Percentiles rank a stretch among this genome's conserved stretches.
phyloP scores from a whole-genome alignment of 179 eudicot genomes.

The Pouteria campechiana region DNA sequence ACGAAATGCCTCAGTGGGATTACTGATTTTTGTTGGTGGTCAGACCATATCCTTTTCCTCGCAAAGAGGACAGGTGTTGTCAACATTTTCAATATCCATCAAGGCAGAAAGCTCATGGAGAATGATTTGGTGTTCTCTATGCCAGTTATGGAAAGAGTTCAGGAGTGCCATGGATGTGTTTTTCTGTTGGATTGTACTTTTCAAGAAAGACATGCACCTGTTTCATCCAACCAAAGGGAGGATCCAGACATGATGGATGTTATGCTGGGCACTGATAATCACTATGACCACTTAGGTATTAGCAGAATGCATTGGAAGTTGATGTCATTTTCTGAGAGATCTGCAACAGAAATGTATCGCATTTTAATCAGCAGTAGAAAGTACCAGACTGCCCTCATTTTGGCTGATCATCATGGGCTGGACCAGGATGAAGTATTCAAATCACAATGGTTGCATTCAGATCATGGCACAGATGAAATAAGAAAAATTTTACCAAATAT shows the following conservation, averaged over 20 bases:
- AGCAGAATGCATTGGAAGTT: conserved; percentile 56
- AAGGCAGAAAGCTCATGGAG: conserved; percentile 24
- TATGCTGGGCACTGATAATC: conserved; percentile 27
- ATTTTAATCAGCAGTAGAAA: conserved; percentile 39
- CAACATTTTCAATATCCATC: conserved; percentile 42
- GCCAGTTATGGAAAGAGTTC: conserved; percentile 56
- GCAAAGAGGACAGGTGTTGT: conserved; percentile 47
- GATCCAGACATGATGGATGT: conserved; percentile 16
- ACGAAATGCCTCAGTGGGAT: conserved; percentile 28
- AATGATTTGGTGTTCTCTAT: conserved; percentile 38
- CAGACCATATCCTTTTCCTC: conserved; percentile 52
- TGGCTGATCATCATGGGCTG: conserved; percentile 69
- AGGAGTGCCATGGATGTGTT: conserved; percentile 32
- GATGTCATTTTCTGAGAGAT: conserved; percentile 51
- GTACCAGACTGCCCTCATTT: conserved; percentile 64
- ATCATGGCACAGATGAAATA: conserved; percentile 51
- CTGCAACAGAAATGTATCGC: conserved; percentile 73
- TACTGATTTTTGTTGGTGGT: conserved; percentile 93
- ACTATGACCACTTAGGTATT: conserved; percentile 20
- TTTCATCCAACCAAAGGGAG: conserved; percentile 18
- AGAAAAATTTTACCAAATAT: conserved; percentile 47
- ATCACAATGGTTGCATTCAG: conserved; percentile 82
- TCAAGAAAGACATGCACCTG: conserved; percentile 19
- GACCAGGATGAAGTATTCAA: conserved; percentile 75
- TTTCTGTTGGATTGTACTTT: conserved; percentile 58